Conservation (phyloP, 2,329 filamentous ascomycete species). For the Trichothecium roseum region DNA sequence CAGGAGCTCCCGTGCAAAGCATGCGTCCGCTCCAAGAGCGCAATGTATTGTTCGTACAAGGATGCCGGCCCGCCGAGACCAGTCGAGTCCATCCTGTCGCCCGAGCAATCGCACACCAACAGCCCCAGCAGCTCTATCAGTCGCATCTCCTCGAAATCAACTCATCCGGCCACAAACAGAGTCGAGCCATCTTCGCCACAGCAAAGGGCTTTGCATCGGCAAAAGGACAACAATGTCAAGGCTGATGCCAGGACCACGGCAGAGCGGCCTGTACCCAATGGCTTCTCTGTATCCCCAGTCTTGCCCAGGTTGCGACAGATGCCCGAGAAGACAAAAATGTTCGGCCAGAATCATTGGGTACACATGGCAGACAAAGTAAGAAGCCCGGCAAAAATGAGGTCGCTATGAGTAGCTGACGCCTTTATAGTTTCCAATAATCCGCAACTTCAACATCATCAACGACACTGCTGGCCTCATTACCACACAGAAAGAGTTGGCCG, state of each 20-base stretch:
- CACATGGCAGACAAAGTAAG: conserved; percentile 14
- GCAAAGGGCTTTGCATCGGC: neutral
- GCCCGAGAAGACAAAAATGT: conserved; percentile 15
- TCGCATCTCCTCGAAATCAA: no score
- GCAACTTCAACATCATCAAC: conserved; percentile 13
- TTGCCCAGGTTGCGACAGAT: conserved; percentile 13
- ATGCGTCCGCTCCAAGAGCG: no score
- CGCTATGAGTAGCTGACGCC: no score
- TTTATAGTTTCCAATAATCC: conserved; percentile 12
- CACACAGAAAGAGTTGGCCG: neutral
- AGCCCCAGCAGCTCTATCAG: no score
- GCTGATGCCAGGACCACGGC: neutral
- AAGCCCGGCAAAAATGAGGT: neutral
- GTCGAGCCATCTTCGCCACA: no score
- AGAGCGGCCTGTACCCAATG: neutral
- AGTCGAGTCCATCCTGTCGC: no score
- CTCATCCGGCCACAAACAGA: no score
- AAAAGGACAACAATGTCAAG: neutral
- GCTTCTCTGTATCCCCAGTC: conserved; percentile 10
- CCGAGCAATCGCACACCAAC: no score
- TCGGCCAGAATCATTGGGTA: conserved; percentile 16
- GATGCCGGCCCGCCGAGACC: neutral
- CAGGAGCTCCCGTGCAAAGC: neutral
- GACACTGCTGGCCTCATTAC: neutral
- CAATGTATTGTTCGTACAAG: neutral